Evolutionary conservation across 2,329 filamentous ascomycete species (phyloP).

Genomic region (Apiospora kogelbergensis): DNA sequence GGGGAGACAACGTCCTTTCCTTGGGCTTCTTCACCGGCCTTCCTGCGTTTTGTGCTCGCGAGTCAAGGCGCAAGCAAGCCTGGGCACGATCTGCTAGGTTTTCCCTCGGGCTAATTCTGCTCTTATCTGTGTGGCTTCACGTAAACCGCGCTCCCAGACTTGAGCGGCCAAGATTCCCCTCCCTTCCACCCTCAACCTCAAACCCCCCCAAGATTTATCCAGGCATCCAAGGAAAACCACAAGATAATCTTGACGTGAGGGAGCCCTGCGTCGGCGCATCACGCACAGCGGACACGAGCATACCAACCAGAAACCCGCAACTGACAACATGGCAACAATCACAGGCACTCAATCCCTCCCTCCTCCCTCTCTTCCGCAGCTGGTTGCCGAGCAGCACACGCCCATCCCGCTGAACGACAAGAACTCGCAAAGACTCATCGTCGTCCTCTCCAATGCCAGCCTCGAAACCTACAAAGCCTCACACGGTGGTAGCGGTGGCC

Average conservation of each 20-base stretch:
- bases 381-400: slow-evolving; percentile 89
- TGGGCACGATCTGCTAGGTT: neutral
- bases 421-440: slow-evolving; percentile 86
- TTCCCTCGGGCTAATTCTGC: neutral
- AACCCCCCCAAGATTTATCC: neutral
- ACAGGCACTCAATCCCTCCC: slow-evolving; percentile 92
- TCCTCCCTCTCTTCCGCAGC: slow-evolving; percentile 83
- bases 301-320: neutral
- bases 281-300: neutral
- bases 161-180: neutral
- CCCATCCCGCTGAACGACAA: slow-evolving; percentile 86
- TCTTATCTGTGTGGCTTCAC: neutral
- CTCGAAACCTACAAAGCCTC: slow-evolving; percentile 96
- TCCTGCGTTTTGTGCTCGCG: slow-evolving; percentile 11
- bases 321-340: slow-evolving; percentile 27
- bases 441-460: slow-evolving; percentile 94
- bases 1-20: neutral
- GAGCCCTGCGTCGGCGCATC: neutral
- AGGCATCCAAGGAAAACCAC: neutral
- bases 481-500: slow-evolving; percentile 63
- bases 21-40: neutral
- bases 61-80: slow-evolving; percentile 2
- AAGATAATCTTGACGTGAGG: neutral
- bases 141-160: neutral
- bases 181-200: neutral